Evolutionary conservation across 495 filamentous ascomycete genomes (phyloP).

Genomic region (Aspergillus panamensis): DNA sequence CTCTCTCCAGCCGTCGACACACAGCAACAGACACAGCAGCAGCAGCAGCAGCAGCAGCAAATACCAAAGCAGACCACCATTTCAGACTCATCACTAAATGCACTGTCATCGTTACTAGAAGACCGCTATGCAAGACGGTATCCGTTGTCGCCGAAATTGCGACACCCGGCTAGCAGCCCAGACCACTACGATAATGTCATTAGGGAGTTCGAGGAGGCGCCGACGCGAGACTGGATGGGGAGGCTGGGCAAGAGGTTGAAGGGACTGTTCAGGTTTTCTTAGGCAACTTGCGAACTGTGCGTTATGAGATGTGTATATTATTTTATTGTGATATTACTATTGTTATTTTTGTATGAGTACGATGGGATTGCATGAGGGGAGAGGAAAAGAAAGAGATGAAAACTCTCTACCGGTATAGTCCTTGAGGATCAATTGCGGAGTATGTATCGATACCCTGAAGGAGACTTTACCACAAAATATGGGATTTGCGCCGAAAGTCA

Average conservation of each 20-base stretch:
- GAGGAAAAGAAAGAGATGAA: neutral
- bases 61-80: slow-evolving; percentile 31
- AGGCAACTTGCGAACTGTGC: neutral
- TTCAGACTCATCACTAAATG: slow-evolving; percentile 61
- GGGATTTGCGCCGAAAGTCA: too few relatives aligned
- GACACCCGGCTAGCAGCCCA: slow-evolving; percentile 70
- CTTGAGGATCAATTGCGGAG: too few relatives aligned
- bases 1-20: slow-evolving; percentile 38
- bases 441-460: too few relatives aligned
- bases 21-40: slow-evolving; percentile 20
- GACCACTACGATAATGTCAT: slow-evolving; percentile 71
- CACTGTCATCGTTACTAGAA: slow-evolving; percentile 70
- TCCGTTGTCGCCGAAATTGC: slow-evolving; percentile 55
- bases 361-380: neutral
- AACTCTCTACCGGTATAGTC: neutral
- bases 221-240: slow-evolving; percentile 55
- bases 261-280: slow-evolving; percentile 61
- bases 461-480: too few relatives aligned
- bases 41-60: slow-evolving; percentile 22
- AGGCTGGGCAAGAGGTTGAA: slow-evolving; percentile 55
- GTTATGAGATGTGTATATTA: slow-evolving; percentile 10
- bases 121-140: slow-evolving; percentile 70
- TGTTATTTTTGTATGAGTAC: neutral
- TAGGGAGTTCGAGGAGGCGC: slow-evolving; percentile 69
- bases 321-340: slow-evolving; percentile 5